These are phyloP conservation scores for Stromatinia cepivora DNA, from an alignment of 2,329 filamentous ascomycete genomes.

Conservation along the genomic window DNA sequence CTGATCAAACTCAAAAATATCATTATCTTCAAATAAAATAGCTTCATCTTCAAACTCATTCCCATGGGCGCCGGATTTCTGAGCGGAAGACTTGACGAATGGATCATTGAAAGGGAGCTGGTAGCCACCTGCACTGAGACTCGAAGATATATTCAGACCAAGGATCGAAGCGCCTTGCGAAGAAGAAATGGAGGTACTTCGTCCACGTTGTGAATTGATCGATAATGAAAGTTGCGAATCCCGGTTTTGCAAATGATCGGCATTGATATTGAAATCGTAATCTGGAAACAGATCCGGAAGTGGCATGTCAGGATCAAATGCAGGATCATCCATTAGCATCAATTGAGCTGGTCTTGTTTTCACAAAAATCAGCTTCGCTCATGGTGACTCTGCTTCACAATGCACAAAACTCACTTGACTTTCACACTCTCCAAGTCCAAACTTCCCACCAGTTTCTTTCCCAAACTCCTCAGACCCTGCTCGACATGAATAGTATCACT, in stretches of 20 bases:
- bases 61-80: conserved; percentile 39
- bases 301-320: conserved; percentile 68
- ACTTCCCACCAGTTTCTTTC: conserved; percentile 56
- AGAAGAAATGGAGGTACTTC: conserved; percentile 30
- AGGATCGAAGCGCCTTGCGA: conserved; percentile 34
- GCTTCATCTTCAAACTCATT: conserved; percentile 39
- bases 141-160: conserved; percentile 51
- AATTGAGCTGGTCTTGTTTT: conserved; percentile 68
- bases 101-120: conserved; percentile 36
- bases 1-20: conserved; percentile 58
- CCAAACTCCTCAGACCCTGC: conserved; percentile 68
- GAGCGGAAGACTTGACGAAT: conserved; percentile 40
- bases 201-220: conserved; percentile 33
- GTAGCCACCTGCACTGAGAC: conserved; percentile 44
- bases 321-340: conserved; percentile 76
- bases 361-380: neutral
- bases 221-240: conserved; percentile 41
- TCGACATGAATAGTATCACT: conserved; percentile 71
- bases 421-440: conserved; percentile 63
- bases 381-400: conserved; percentile 11
- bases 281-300: conserved; percentile 61
- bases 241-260: conserved; percentile 31
- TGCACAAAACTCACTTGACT: conserved; percentile 57
- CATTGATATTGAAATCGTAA: conserved; percentile 43
- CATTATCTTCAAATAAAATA: conserved; percentile 40